Evolutionary conservation across 2,329 filamentous ascomycete species (phyloP), one percentile per base, ranked within the genome.

Genomic region (Dissoconium aciculare): DNA sequence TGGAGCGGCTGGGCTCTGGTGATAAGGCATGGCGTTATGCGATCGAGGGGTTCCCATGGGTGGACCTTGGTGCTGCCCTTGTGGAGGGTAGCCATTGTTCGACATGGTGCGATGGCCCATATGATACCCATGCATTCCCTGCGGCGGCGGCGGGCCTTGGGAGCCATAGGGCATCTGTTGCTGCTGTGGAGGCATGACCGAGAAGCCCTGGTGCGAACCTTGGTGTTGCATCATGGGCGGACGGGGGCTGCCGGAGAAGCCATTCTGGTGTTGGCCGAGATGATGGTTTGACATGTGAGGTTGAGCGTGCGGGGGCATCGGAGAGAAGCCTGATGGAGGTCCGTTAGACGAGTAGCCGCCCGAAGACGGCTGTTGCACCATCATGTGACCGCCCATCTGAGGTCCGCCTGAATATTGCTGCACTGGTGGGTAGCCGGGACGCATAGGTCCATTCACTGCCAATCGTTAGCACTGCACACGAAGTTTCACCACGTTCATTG

Each of bases 221-320:
- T 93, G 83, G 43, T 85, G 85, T 47, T 77, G 80, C 87, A 95
- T 95, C 75, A 89, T 82, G 12, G 76, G 74, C 28, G 84, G 72
- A 34, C 82, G 75, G 1, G 87, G 87, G 51, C 87, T 94, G 11
- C 83, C 82, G 44, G 76, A 79, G 5, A 71, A 66, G 26, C 71
- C 79, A 12, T 77, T 71, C 32, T 63, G 62, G 34, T 42, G 24
- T 33, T 42, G 45, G 16, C 37, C 41, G 32, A 37, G 45, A 31
- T 37, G 62, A n/a, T n/a, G n/a, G n/a, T n/a, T n/a, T 46, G 28
- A 43, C 59, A 39, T 63, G 56, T 73, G 72, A 56, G 75, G 65
- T 70, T 84, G 67, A 62, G 80, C 58, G 59, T 80, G 52, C 50
- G 69, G 74, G 16, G 59, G 61, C 41, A 53, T 59, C n/a, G 72